Conservation (phyloP, 768 basidiomycete species). For the Naganishia vaughanmartiniae region DNA sequence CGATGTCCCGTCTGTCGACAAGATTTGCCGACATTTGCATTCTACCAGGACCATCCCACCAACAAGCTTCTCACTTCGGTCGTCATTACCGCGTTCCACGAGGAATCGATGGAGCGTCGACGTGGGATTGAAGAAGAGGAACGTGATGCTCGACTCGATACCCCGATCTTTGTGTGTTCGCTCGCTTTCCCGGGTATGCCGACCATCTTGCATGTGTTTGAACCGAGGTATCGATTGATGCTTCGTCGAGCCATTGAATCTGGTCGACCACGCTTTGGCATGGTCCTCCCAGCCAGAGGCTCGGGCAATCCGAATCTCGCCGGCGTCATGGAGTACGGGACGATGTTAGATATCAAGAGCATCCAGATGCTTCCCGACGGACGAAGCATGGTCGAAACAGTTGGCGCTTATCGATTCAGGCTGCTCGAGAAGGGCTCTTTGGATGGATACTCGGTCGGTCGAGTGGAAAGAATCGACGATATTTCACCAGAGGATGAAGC, state of each 20-base stretch:
- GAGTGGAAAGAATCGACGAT: slow-evolving; percentile 65
- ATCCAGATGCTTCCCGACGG: slow-evolving; percentile 89
- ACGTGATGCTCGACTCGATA: slow-evolving; percentile 73
- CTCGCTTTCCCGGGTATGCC: slow-evolving; percentile 89
- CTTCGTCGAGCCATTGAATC: slow-evolving; percentile 87
- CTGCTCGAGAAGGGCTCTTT: slow-evolving; percentile 75
- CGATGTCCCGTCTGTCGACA: slow-evolving; percentile 84
- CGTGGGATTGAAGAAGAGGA: slow-evolving; percentile 70
- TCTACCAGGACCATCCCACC: slow-evolving; percentile 74
- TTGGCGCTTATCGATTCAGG: slow-evolving; percentile 73
- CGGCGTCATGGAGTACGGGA: slow-evolving; percentile 74
- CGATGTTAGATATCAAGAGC: slow-evolving; percentile 82
- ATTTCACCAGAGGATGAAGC: slow-evolving; percentile 54
- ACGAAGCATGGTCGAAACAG: slow-evolving; percentile 76
- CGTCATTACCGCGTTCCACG: slow-evolving; percentile 69
- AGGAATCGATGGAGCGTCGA: slow-evolving; percentile 64
- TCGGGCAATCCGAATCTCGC: slow-evolving; percentile 51
- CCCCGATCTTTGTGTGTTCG: slow-evolving; percentile 86
- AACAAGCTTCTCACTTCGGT: slow-evolving; percentile 72
- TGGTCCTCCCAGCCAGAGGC: slow-evolving; percentile 71
- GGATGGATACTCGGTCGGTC: slow-evolving; percentile 86
- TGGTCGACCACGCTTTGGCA: slow-evolving; percentile 77
- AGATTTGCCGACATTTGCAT: slow-evolving; percentile 68
- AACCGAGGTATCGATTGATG: slow-evolving; percentile 93
- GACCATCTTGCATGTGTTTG: slow-evolving; percentile 85